Evolutionary conservation across 805 yeast genomes (phyloP).

Genomic region (Ogataea siamensis): DNA sequence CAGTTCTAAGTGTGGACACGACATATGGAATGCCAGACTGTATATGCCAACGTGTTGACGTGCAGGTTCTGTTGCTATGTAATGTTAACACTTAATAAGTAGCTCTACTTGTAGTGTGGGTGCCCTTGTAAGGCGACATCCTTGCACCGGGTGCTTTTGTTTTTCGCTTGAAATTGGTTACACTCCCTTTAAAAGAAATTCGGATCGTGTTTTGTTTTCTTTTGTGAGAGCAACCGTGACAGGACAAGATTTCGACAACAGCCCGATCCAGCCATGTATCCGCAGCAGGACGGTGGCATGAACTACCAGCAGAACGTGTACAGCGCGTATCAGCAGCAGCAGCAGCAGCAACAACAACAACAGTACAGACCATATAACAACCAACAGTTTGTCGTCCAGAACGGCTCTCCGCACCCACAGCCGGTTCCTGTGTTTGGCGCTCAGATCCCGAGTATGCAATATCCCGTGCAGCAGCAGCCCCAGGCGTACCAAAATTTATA

Average conservation of each 20-base stretch:
- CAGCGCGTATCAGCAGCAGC: constrained; percentile 29
- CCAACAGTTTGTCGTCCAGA: constrained; percentile 9
- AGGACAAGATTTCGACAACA: background rate
- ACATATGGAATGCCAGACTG: constrained; percentile 10
- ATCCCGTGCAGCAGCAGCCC: constrained; percentile 21
- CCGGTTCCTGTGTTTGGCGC: constrained; percentile 19
- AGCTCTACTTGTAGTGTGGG: constrained; percentile 3
- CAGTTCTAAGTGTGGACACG: constrained; percentile 73
- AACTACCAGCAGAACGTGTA: constrained; percentile 25
- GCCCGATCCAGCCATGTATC: constrained; percentile 9
- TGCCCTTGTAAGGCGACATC: too few relatives aligned
- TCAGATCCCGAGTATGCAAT: constrained; percentile 27
- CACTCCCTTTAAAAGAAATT: constrained; percentile 1
- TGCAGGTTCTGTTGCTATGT: constrained; percentile 9
- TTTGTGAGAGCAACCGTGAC: constrained; percentile 7
- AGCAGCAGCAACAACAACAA: constrained; percentile 33
- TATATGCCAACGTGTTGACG: too few relatives aligned
- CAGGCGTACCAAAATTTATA: constrained; percentile 17
- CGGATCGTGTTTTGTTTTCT: constrained; percentile 20
- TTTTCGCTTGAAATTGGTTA: background rate
- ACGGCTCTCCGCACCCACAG: constrained; percentile 17
- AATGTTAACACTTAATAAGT: constrained; percentile 13
- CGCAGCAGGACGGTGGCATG: constrained; percentile 10
- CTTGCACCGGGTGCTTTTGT: constrained; percentile 3
- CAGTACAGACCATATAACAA: constrained; percentile 19